These are phyloP conservation scores for Hypomontagnella submonticulosa DNA, from an alignment of 495 filamentous ascomycete genomes.

Conservation along the genomic window DNA sequence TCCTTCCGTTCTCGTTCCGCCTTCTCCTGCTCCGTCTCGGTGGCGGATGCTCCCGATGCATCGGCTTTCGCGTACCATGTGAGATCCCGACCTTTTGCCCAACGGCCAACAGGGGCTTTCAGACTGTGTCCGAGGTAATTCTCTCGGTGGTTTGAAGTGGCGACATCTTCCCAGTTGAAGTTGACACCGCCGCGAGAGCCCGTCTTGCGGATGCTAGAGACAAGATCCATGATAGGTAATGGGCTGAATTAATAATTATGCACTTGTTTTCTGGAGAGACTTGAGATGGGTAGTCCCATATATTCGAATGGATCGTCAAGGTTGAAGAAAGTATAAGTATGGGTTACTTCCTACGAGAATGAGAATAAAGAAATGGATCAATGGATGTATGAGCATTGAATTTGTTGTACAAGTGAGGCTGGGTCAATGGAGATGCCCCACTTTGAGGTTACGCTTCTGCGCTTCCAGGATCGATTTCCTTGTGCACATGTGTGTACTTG, in stretches of 20 bases:
- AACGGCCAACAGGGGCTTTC: constrained; percentile 95
- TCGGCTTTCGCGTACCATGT: constrained; percentile 88
- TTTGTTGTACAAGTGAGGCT: not conserved
- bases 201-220: constrained; percentile 90
- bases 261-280: not conserved
- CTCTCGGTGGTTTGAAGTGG: constrained; percentile 85
- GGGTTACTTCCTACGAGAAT: not conserved
- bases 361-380: not conserved
- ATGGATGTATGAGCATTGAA: not conserved
- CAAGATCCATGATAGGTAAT: constrained; percentile 79
- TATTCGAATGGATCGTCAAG: not conserved
- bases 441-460: not conserved
- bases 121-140: constrained; percentile 97
- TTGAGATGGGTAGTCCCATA: not conserved
- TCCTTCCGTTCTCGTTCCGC: constrained; percentile 75
- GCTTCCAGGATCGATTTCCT: too few relatives aligned
- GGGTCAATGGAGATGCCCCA: not conserved
- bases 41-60: constrained; percentile 53
- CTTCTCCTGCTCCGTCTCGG: constrained; percentile 70
- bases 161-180: constrained; percentile 97
- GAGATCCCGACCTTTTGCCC: constrained; percentile 90
- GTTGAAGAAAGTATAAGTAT: too few relatives aligned
- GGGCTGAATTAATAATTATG: not conserved
- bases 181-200: constrained; percentile 93
- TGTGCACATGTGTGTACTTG: too few relatives aligned